Base-by-base conservation (phyloP, 1,284 basidiomycete genomes). In the Quambalaria eucalypti region DNA sequence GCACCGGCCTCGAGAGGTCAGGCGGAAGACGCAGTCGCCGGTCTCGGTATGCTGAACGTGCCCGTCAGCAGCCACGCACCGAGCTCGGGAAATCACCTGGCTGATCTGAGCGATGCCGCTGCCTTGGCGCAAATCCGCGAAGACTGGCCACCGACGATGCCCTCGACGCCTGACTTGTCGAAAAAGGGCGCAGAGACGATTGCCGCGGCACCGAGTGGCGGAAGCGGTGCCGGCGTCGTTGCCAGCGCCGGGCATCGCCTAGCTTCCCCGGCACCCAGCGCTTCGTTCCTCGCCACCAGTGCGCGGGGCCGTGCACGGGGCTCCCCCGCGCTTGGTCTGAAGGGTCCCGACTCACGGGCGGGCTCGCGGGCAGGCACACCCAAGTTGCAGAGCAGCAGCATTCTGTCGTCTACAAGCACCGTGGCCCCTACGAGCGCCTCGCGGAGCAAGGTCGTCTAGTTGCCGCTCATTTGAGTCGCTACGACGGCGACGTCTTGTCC, bases 91-190 rank as follows among this genome's bases (percentile, higher is more conserved):
- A 46, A 46, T 46, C 42, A 46, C 25, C 42, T 46, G 6, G 25
- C 21, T 46, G 42, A 46, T 21, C 42, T 46, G 42, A 46, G 42
- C 25, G 42, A 46, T 46, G 42, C 42, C 12, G 42, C 42, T 26
- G 42, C 42, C 14, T 21, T 46, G 19, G 42, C 42, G 2, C 42
- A 46, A 12, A 39, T 39, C 10, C n/a, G 25, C 14, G 42, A 46
- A 12, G 42, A 46, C 42, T 46, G 42, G 42, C 42, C 42, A 12
- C 42, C 21, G 16, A 46, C 42, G 2, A 12, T 46, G 5, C 42
- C 42, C 25, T 46, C 42, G 31, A 33, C 31, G 8, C 31, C 31
- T 33, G 16, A 33, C 31, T 33, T 8, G 31, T 33, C 31, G 16
- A 16, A 33, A 8, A 16, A 8, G 16, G 31, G 16, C 31, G 31